Base-by-base conservation (phyloP, 2,329 filamentous ascomycete species). In the Aspergillus niger region DNA sequence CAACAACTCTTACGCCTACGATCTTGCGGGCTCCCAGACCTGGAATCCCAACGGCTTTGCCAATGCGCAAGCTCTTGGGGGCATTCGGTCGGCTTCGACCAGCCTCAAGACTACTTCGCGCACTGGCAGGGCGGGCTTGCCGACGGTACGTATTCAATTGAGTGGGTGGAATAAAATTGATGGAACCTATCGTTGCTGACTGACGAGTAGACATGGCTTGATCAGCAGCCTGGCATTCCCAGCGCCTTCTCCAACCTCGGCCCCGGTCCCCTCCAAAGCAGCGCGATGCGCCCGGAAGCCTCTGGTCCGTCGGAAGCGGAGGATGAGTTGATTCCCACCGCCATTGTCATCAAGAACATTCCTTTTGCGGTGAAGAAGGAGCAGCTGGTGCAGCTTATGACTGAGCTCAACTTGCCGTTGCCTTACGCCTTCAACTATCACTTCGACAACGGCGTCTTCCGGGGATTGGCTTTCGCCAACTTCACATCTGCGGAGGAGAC, bases 341-440 rank as follows among this genome's bases (percentile, higher is more conserved):
- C 95, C 57, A 98, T 99, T 69, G 95, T 99, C 61, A 98, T 99
- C 79, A 99, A 99, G 82, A 99, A 99, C 75, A 99, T 99, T 39
- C 95, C 96, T 0, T 99, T 99, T 76, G 95, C 96, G 28, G 92
- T 98, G 59, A 93, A 97, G 77, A 98, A 98, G 79, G 95, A 99
- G 78, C 92, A 94, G 70, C 84, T 99, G 41, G 91, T 96, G 36
- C 87, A 89, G 64, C 85, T 97, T 68, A 99, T 99, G 95, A 91
- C 93, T 8, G 91, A 97, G 20, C 86, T 98, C 84, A 90, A 92
- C 67, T 85, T 99, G 41, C 95, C 95, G 1, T 86, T 98, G 67
- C 95, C 95, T 0, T 99, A 99, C 73, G 95, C 95, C 11, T 99
- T 99, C 83, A 99, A 99, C 82, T 98, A 99, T 73, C 95, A 99